A percentile compares a stretch with the other conserved stretches of the same genome.
Conservation (phyloP, 768 basidiomycete genomes). For the Collybiopsis confluens region DNA sequence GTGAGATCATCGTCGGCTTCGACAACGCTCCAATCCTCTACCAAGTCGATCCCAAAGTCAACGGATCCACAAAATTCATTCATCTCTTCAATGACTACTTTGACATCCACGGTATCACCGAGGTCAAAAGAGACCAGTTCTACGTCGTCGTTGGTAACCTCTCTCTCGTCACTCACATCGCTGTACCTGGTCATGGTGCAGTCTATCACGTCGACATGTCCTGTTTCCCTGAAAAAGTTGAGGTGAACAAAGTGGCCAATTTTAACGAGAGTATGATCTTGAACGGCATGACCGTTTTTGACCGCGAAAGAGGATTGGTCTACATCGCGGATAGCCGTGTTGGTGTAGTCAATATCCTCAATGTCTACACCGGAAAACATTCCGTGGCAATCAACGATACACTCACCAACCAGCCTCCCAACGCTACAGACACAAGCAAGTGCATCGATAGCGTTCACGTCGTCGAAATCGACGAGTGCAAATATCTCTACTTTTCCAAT, state of each 20-base stretch:
- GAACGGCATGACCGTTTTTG: constrained; percentile 1
- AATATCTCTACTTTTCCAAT: constrained; percentile 6
- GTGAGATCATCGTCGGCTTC: background rate
- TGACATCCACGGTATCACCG: background rate
- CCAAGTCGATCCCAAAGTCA: constrained; percentile 4
- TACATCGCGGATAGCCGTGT: constrained; percentile 4
- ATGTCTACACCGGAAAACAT: background rate
- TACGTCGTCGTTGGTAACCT: background rate
- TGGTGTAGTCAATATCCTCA: background rate
- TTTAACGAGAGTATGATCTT: background rate
- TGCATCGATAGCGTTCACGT: constrained; percentile 1
- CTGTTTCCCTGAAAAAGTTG: background rate
- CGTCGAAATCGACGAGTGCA: background rate
- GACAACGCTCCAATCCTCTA: background rate
- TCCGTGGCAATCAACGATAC: constrained; percentile 1
- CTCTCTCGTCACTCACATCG: constrained; percentile 4
- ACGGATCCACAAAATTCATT: background rate
- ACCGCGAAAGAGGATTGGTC: background rate
- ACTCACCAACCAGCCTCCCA: constrained; percentile 3
- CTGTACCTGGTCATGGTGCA: background rate
- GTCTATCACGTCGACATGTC: constrained; percentile 4
- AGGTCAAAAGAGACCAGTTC: background rate
- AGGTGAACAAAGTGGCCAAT: background rate
- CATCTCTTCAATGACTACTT: background rate
- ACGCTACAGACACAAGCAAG: background rate